phyloP scores from a whole-genome alignment of 306 rosid species.

The Corylus avellana region DNA sequence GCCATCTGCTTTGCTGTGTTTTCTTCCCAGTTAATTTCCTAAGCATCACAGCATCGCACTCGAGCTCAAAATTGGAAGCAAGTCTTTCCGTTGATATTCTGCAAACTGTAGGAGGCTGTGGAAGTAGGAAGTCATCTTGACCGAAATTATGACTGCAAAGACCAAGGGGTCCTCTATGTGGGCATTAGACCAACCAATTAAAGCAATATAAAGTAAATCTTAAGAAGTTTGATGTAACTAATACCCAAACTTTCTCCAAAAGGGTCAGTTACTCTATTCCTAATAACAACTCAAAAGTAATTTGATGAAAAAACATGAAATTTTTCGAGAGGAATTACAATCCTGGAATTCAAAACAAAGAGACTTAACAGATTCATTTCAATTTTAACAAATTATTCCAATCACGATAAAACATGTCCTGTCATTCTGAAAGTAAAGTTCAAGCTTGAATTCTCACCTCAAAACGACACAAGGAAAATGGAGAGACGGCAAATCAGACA shows the following conservation, averaged over 20 bases:
- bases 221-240: background rate
- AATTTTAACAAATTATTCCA: conserved; percentile 31
- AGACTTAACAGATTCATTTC: background rate
- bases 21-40: background rate
- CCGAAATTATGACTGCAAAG: background rate
- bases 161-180: background rate
- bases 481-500: conserved; percentile 35
- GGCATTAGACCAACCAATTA: background rate
- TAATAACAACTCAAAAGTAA: background rate
- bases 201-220: background rate
- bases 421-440: background rate
- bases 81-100: background rate
- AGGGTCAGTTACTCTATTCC: background rate
- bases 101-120: background rate
- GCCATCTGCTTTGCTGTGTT: background rate
- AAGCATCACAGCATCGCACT: background rate
- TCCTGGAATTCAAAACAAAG: conserved; percentile 20
- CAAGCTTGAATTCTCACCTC: conserved; percentile 33
- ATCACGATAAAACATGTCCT: conserved; percentile 10
- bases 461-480: conserved; percentile 20
- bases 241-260: background rate
- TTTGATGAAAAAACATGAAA: background rate
- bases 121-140: background rate
- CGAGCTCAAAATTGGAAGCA: background rate
- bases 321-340: conserved; percentile 4